Evolutionary conservation across 2,329 filamentous ascomycete species (phyloP), one percentile per base, ranked within the genome.

Genomic region (Anisogramma anomala): DNA sequence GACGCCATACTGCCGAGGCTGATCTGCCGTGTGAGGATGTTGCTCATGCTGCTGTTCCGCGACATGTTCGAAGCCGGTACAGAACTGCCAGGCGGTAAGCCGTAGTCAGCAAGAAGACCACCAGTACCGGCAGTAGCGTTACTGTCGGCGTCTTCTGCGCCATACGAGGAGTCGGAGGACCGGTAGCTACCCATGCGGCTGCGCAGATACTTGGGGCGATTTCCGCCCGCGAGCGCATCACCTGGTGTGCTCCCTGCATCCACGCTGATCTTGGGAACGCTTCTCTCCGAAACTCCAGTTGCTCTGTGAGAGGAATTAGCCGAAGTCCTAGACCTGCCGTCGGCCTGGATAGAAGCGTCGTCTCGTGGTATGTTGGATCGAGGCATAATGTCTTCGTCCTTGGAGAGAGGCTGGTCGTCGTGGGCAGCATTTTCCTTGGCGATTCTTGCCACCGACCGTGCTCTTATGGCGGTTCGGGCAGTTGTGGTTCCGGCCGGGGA

Each of bases 1-100:
- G 87, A 94, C 2, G 79, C 82, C 64, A 94, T 86, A 58, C 89
- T 95, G 17, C 87, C 87, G 45, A 95, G 72, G 61, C 88, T 95
- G 47, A 88, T 80, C 9, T 87, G 75, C 18, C 89, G 73, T 15
- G 81, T 79, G 41, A 94, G 66, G 2, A 65, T 63, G 46, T 73
- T 69, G 56, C 71, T 74, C 18, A 65, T 56, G 41, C 62, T 67
- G 32, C 45, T 47, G n/a, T 44, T 47, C 27, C 69, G 67, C 19
- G 68, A 65, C 50, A 68, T 60, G 7, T 67, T 71, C 46, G 64
- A 54, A 1, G 68, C 66, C 1, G 84, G 77, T 4, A 76, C 67
- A 10, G 84, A 82, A 19, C 86, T 84, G 14, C 84, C 86, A 2
- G 84, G 84, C 53, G 93, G 84, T 26, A 93, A 65, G 18, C 84